A percentile compares a stretch with the other conserved stretches of the same genome.
Evolutionary conservation across 257 asterid genomes (phyloP).

Genomic region (Solanum ossicruentum): DNA sequence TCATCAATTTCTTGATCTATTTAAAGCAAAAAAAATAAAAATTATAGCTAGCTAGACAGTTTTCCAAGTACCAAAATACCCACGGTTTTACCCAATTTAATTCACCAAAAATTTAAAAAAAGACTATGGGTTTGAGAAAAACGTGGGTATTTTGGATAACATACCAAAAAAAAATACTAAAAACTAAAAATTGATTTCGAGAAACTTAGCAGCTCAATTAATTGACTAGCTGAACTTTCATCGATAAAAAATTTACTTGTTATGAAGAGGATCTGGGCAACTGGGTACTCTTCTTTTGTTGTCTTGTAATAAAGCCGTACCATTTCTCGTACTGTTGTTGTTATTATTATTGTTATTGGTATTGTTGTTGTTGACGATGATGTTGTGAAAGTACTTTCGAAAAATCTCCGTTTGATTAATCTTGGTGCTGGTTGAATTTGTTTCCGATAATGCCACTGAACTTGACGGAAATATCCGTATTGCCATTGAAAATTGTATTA

Average conservation of each 20-base stretch:
- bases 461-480: slow-evolving; percentile 31
- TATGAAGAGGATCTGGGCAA: slow-evolving; percentile 97
- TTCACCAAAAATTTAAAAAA: not conserved
- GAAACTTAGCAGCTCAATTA: not conserved
- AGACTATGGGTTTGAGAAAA: slow-evolving; percentile 17
- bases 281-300: slow-evolving; percentile 60
- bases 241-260: slow-evolving; percentile 7
- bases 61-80: slow-evolving; percentile 60
- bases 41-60: not conserved
- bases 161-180: not conserved
- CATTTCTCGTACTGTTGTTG: slow-evolving; percentile 9
- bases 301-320: slow-evolving; percentile 21
- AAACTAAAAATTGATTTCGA: not conserved
- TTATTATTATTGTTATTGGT: not conserved
- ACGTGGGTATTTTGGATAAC: slow-evolving; percentile 70
- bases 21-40: not conserved
- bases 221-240: not conserved
- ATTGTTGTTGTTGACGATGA: slow-evolving; percentile 1
- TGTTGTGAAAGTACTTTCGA: slow-evolving; percentile 21
- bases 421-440: not conserved
- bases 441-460: slow-evolving; percentile 6
- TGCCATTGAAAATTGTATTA: slow-evolving; percentile 25
- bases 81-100: slow-evolving; percentile 44
- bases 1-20: slow-evolving; percentile 4
- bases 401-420: slow-evolving; percentile 29